Percentiles rank a stretch among this genome's conserved stretches.
Evolutionary conservation across 2,329 filamentous ascomycete species (phyloP).

Genomic region (Ophiocordyceps camponoti-leonardi): DNA sequence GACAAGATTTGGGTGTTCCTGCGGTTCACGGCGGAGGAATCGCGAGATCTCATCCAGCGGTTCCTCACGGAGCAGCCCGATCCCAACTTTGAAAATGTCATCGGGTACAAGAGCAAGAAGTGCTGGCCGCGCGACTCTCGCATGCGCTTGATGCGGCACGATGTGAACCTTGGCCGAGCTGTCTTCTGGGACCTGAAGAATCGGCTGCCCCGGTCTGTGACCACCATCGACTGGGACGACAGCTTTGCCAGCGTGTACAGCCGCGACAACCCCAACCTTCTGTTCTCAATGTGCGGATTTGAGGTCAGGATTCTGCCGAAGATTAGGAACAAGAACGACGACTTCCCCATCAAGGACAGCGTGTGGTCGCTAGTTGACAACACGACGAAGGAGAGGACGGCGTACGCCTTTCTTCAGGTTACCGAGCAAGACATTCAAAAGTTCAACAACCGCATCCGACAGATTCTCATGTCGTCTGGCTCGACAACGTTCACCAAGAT

Average conservation of each 20-base stretch:
- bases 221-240: conserved; percentile 97
- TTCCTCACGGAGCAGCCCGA: conserved; percentile 97
- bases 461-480: conserved; percentile 98
- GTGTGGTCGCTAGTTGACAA: conserved; percentile 98
- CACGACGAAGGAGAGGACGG: conserved; percentile 88
- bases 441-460: conserved; percentile 96
- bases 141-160: conserved; percentile 96
- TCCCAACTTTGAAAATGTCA: conserved; percentile 98
- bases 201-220: conserved; percentile 79
- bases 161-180: conserved; percentile 91
- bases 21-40: conserved; percentile 85
- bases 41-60: conserved; percentile 85
- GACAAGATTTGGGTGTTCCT: conserved; percentile 98
- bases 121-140: conserved; percentile 96
- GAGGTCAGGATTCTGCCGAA: conserved; percentile 94
- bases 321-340: conserved; percentile 84
- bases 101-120: conserved; percentile 98
- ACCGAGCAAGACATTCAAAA: conserved; percentile 97
- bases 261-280: conserved; percentile 86
- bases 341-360: conserved; percentile 94
- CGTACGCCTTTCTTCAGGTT: conserved; percentile 92
- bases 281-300: conserved; percentile 97
- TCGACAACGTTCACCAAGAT: conserved; percentile 99
- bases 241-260: conserved; percentile 98
- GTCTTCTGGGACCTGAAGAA: conserved; percentile 99